Evolutionary conservation across 768 basidiomycete species (phyloP), one percentile per base, ranked within the genome.

Genomic region (Leucocoprinus leucothites): DNA sequence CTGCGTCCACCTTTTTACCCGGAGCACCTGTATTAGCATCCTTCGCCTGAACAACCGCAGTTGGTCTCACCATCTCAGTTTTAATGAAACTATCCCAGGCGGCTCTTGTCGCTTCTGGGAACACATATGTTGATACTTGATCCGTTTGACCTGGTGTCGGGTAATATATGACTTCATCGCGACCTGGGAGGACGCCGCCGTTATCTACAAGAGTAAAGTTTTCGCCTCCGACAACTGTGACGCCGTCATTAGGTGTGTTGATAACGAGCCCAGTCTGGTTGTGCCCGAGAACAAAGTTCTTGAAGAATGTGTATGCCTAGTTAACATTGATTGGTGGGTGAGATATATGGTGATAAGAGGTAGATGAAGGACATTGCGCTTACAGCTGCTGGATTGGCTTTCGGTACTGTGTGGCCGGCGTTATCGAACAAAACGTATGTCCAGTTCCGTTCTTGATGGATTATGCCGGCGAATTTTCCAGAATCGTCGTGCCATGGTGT

Each of bases 401-500:
- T 36, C 4, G 77, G 68, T 7, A 81, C 71, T 9, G 77, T 59
- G 61, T 81, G 79, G 13, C 76, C 74, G 18, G 74, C 66, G 42
- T 69, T 65, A 56, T 72, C 62, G 58, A 77, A 75, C 16, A 78
- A 62, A 6, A 67, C 77, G 60, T 78, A 77, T 65, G 74, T 74
- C 87, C 86, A 86, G 31, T 79, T 80, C 38, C 89, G 80, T 67
- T 90, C 89, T 66, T 88, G 87, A 61, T 87, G 86, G 16, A 89
- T 75, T 28, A 88, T 82, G 0, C 88, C 89, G 0, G 81, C 85
- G 52, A 82, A 77, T 51, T 81, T 70, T 11, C 82, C 81, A 1
- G 66, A 62, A 50, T 87, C 84, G 48, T 83, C 81, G 51, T 68
- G 70, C 86, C 87, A 90, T 0, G 82, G 78, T 0, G 89, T 89